These are phyloP conservation scores for Sanghuangporus baumii DNA, from an alignment of 1,284 basidiomycete species.

Conservation along the genomic window DNA sequence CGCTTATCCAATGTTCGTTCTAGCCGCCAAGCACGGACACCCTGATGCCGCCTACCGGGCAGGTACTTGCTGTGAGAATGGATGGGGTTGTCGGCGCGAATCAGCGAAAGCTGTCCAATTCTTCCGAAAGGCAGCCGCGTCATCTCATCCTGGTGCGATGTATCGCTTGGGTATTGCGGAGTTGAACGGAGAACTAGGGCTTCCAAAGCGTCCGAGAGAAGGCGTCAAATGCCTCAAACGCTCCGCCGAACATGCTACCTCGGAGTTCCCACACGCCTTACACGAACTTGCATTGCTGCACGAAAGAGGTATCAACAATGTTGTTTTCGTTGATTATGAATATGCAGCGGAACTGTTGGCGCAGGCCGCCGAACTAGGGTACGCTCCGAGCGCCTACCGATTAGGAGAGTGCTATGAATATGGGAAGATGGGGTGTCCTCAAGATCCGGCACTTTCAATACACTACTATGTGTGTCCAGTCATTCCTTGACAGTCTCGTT, in stretches of 20 bases:
- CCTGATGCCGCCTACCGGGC: constrained; percentile 94
- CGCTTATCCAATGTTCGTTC: constrained; percentile 93
- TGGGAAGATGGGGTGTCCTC: constrained; percentile 98
- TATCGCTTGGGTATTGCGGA: constrained; percentile 96
- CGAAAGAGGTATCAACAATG: constrained; percentile 93
- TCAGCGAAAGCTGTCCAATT: constrained; percentile 89
- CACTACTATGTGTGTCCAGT: constrained; percentile 85
- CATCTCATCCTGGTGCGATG: constrained; percentile 91
- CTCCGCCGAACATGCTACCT: constrained; percentile 89
- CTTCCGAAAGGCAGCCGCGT: constrained; percentile 90
- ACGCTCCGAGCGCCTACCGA: constrained; percentile 93
- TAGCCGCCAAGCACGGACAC: constrained; percentile 98
- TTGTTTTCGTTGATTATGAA: constrained; percentile 93
- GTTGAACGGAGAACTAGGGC: constrained; percentile 90
- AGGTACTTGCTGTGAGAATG: constrained; percentile 97
- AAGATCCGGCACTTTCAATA: constrained; percentile 93
- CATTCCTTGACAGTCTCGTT: constrained; percentile 8
- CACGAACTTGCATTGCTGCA: constrained; percentile 95
- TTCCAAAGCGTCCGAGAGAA: constrained; percentile 86
- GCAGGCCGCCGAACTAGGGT: constrained; percentile 92
- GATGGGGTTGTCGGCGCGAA: constrained; percentile 95
- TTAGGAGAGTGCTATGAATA: constrained; percentile 99
- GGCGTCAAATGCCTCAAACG: constrained; percentile 99
- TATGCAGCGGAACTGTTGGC: constrained; percentile 94
- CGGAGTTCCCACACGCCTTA: constrained; percentile 93